Evolutionary conservation across 805 yeast species (phyloP), one percentile per base, ranked within the genome.

Genomic region (Starmerella floricola): DNA sequence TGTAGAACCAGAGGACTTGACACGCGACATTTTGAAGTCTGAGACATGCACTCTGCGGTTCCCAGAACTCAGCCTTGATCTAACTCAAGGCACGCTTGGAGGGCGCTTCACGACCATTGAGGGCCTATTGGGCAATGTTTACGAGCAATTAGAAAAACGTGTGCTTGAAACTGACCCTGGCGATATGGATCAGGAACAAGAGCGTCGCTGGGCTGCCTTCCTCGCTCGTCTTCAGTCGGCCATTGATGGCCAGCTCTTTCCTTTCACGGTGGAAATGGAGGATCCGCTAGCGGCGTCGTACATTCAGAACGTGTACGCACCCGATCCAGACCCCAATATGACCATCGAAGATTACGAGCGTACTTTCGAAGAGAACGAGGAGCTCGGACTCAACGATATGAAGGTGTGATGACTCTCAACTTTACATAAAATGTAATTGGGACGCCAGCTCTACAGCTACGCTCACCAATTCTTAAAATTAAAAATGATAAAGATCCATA

Each of bases 301-400:
- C 57, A 81, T 91, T 49, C 99, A 91, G 64, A 91, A 91, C 59
- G 91, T 88, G n/a, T 91, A 87, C 58, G 99, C 99, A 28, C 99
- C 99, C 21, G 99, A 91, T 64, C 74, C 74, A 32, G 99, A 91
- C 64, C 99, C 99, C 51, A 84, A 88, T 60, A 91, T 91, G 97
- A 69, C 61, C 32, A 74, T 82, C 47, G 95, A 81, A 63, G 95
- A 91, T 44, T 84, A 75, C 53, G 94, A 85, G 52, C 81, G 99
- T 68, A 78, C 94, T 2, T 66, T 69, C 31, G 80, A 84, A 56
- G 93, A 87, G 62, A 86, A 91, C 59, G 98, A 91, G 58, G 88
- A 80, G 33, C 71, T 91, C 50, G 99, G 99, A 18, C 67, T 91
- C 57, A 60, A 54, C 43, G 68, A 67, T 40, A 65, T 66, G 58